These are phyloP conservation scores for Ceraceosorus guamensis DNA, from an alignment of 1,284 basidiomycete species.

Conservation along the genomic window DNA sequence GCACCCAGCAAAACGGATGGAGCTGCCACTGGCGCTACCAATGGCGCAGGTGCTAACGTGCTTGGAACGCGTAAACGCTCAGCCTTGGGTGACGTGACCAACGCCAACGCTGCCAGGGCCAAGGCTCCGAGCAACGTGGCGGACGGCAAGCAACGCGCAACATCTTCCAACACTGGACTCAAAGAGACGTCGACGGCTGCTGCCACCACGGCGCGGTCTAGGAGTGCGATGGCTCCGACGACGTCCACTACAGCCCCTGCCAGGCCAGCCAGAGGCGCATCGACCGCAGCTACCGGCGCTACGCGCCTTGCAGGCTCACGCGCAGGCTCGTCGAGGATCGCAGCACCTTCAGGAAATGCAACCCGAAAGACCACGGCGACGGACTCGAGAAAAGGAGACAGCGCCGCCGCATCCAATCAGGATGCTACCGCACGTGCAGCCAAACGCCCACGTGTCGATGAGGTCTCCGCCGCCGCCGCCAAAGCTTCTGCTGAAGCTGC, in stretches of 20 bases:
- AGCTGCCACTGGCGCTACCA: no score
- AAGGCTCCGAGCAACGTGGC: conserved; percentile 7
- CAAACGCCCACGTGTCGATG: neutral
- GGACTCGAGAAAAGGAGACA: conserved; percentile 12
- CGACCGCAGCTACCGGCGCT: neutral
- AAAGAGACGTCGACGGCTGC: conserved; percentile 8
- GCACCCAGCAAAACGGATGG: no score
- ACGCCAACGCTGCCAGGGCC: conserved; percentile 29
- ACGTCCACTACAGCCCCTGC: no score
- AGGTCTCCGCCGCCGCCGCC: neutral
- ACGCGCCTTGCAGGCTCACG: neutral
- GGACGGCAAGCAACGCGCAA: conserved; percentile 4
- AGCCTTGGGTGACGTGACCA: conserved; percentile 44
- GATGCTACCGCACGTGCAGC: neutral
- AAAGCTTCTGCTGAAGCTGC: neutral
- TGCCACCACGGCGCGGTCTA: conserved; percentile 4
- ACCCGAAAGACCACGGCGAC: conserved; percentile 3
- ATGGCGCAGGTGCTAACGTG: conserved; percentile 18
- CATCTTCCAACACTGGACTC: conserved; percentile 6
- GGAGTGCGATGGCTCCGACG: no score
- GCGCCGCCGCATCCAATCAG: conserved; percentile 27
- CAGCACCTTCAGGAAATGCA: no score
- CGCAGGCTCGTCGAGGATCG: neutral
- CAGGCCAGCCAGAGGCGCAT: neutral
- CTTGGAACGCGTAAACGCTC: conserved; percentile 44